These are phyloP conservation scores for Penicillium oxalicum DNA, from an alignment of 2,329 filamentous ascomycete genomes.

Conservation along the genomic window DNA sequence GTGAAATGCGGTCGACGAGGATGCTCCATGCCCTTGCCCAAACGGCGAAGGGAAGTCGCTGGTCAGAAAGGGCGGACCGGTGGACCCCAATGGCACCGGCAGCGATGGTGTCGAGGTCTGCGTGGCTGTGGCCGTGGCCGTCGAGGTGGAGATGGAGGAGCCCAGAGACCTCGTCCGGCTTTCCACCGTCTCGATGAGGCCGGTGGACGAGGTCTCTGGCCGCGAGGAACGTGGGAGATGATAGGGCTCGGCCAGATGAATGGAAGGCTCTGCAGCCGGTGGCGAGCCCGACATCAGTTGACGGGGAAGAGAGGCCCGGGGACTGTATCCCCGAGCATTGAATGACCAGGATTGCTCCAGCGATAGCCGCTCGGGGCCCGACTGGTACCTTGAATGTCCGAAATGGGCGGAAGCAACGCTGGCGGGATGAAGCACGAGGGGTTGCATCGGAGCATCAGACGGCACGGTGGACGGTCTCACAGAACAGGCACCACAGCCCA, in stretches of 20 bases:
- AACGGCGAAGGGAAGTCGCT: conserved; percentile 17
- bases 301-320: conserved; percentile 35
- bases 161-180: background rate
- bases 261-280: conserved; percentile 32
- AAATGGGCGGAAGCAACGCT: conserved; percentile 34
- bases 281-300: conserved; percentile 42
- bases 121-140: too few relatives aligned
- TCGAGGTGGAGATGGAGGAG: too few relatives aligned
- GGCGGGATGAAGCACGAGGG: conserved; percentile 36
- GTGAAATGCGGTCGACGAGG: conserved; percentile 4
- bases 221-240: conserved; percentile 27
- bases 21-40: conserved; percentile 13
- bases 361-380: conserved; percentile 30
- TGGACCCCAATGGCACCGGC: conserved; percentile 7
- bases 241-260: conserved; percentile 33
- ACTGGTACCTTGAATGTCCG: conserved; percentile 30
- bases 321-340: conserved; percentile 36
- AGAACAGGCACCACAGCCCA: conserved; percentile 4
- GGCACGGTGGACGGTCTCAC: conserved; percentile 10
- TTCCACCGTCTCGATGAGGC: background rate
- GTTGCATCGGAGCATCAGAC: conserved; percentile 34
- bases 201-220: conserved; percentile 21
- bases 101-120: background rate
- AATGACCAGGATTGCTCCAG: conserved; percentile 31
- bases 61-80: conserved; percentile 16